Evolutionary conservation across 73 alveolate genomes (phyloP).

Genomic region (Paramecium sexaurelia): DNA sequence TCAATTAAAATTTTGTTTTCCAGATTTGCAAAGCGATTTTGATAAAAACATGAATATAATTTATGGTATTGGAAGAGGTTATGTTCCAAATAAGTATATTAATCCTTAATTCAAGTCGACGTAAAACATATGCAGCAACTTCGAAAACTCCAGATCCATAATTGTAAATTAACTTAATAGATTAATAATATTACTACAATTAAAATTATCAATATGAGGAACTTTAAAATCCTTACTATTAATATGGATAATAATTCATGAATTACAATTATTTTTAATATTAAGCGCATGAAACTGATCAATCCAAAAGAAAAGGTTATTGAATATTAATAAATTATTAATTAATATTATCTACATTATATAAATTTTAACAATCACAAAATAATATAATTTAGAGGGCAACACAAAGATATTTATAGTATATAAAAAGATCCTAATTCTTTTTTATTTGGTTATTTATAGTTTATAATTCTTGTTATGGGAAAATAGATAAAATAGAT

Average conservation of each 20-base stretch:
- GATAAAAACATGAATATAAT: slow-evolving; percentile 19
- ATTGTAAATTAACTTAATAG: not conserved
- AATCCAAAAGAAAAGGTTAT: not conserved
- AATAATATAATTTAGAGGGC: not conserved
- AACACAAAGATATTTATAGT: not conserved
- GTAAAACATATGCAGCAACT: not conserved
- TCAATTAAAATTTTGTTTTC: not conserved
- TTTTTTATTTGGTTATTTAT: not conserved
- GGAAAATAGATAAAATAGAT: too few species aligned
- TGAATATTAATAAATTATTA: not conserved
- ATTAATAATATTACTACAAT: not conserved
- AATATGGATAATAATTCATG: not conserved
- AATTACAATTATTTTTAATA: not conserved
- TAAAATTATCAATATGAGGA: not conserved
- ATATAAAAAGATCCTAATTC: slow-evolving; percentile 19
- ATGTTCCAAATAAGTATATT: slow-evolving; percentile 7
- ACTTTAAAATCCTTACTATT: not conserved
- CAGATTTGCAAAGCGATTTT: slow-evolving; percentile 17
- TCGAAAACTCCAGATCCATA: slow-evolving; percentile 29
- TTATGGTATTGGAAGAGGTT: slow-evolving; percentile 53
- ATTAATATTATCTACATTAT: not conserved
- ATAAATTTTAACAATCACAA: not conserved
- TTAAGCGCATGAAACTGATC: not conserved
- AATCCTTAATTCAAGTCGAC: not conserved
- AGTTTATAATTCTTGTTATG: not conserved